Base-by-base conservation (phyloP, 495 filamentous ascomycete species). In the Hyaloscypha variabilis region DNA sequence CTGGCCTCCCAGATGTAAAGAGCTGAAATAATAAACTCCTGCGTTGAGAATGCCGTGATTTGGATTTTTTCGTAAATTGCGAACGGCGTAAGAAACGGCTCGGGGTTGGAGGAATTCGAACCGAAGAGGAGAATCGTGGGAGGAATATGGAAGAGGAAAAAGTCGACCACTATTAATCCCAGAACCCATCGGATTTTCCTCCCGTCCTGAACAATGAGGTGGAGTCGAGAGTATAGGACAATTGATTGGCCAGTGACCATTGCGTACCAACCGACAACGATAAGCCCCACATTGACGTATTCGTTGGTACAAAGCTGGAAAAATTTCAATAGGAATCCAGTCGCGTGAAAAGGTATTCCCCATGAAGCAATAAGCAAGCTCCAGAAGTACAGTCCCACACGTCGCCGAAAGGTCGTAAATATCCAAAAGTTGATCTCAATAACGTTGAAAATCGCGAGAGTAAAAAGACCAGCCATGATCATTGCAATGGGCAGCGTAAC, bases 171-270 rank as follows among this genome's bases (percentile, higher is more conserved):
- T 65, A 90, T 89, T 83, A 88, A 87, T 60, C 61, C 70, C 24
- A 86, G 75, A 1, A 89, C 79, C 30, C 75, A 74, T 28, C 81
- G 79, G 5, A 89, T 76, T n/a, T 80, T 69, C 24, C 75, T 76
- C 14, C 74, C 75, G 36, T 85, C 82, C 28, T 75, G 75, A 34
- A 85, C 74, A 39, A 91, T 78, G 56, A 90, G 76, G 67, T 90
- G 85, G 5, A 91, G 80, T n/a, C 88, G 82, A 3, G 87, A 90
- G 76, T 86, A 91, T n/a, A 91, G 77, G 14, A 91, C 87, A 55
- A 90, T 69, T 6, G 85, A 84, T 73, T 89, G 87, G 19, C 86
- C 87, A 0, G 86, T 87, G 5, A 90, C 85, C 86, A 89, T 88
- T 26, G 69, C 70, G 63, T 78, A 85, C 88, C 87, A 91, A 21